A percentile compares a stretch with the other conserved stretches of the same genome.
phyloP scores from a whole-genome alignment of 2,329 filamentous ascomycete species.

The Magnaporthiopsis incrustans region DNA sequence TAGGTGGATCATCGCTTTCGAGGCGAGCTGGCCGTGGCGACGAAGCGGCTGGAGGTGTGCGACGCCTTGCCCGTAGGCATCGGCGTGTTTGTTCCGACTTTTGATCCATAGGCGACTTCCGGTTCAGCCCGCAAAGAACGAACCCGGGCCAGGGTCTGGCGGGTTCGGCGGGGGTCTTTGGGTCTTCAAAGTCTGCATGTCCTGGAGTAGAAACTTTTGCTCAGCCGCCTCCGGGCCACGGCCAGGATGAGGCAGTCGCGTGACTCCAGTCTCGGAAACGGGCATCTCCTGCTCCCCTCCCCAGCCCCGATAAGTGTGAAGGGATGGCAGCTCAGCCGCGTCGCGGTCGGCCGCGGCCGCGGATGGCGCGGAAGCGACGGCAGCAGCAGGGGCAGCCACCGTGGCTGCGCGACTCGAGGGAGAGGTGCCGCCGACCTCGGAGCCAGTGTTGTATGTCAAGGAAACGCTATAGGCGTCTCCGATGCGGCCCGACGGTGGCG shows the following conservation, averaged over 20 bases:
- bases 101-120: no score
- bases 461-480: background rate
- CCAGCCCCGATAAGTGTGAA: background rate
- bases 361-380: background rate
- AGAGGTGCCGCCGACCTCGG: background rate
- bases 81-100: background rate
- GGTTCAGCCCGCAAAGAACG: background rate
- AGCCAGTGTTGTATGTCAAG: background rate
- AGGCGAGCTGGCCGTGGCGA: no score
- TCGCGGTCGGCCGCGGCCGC: background rate
- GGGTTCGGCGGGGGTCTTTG: background rate
- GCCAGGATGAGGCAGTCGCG: background rate
- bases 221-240: background rate
- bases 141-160: no score
- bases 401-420: background rate
- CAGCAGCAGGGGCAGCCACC: background rate
- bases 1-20: no score
- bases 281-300: constrained; percentile 3
- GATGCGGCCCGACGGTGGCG: background rate
- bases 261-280: background rate
- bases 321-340: background rate
- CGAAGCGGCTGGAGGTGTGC: no score
- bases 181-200: background rate
- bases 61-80: background rate
- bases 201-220: background rate